phyloP scores from a whole-genome alignment of 208 protist species.

The Trichomonas gallinae region DNA sequence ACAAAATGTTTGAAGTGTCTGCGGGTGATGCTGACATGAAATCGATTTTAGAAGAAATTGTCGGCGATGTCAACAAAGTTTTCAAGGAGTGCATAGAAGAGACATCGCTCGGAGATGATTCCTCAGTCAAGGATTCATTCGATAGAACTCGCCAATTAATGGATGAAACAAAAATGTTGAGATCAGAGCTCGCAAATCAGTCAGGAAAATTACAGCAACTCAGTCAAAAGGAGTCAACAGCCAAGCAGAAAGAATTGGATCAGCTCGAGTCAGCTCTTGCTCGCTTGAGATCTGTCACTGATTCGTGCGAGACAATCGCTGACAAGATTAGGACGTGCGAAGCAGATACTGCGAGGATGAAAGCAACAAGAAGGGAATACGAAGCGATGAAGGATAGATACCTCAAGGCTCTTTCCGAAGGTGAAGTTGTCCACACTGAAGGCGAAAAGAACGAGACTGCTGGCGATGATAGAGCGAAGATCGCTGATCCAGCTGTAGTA shows the following conservation, averaged over 20 bases:
- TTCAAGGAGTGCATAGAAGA: background rate
- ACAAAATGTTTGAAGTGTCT: background rate
- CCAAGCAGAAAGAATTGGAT: background rate
- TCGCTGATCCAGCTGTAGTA: background rate
- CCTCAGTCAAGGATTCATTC: background rate
- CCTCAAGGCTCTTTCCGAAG: background rate
- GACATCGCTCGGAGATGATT: background rate
- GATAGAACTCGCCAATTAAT: background rate
- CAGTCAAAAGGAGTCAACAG: background rate
- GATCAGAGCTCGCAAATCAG: background rate
- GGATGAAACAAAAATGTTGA: background rate
- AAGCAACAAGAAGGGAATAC: background rate
- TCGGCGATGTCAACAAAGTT: background rate
- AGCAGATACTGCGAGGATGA: background rate
- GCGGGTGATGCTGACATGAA: background rate
- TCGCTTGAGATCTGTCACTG: background rate
- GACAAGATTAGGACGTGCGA: background rate
- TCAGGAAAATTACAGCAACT: background rate
- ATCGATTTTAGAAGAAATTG: background rate
- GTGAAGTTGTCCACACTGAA: background rate
- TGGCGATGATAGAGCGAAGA: background rate
- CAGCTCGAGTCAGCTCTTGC: background rate
- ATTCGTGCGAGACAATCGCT: background rate
- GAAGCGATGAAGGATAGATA: background rate
- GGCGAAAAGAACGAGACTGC: background rate